These are phyloP conservation scores for Saccharomycopsis oosterbeekiorum DNA, from an alignment of 805 yeast species.

Conservation along the genomic window DNA sequence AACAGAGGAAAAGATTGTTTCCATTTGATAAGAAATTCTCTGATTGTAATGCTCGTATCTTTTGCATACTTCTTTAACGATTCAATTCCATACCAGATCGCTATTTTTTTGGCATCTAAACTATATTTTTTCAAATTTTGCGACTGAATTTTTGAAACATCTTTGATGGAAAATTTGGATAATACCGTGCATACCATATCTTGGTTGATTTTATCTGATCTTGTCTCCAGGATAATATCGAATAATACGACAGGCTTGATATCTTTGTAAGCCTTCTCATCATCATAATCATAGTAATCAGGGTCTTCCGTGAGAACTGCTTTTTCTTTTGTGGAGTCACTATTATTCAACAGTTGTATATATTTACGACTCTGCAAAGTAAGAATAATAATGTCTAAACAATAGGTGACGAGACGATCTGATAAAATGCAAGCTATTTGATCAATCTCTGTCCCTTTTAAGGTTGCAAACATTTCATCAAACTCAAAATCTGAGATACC, in stretches of 20 bases:
- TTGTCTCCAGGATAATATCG: neutral
- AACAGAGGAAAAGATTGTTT: slow-evolving; percentile 53
- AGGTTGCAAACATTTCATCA: slow-evolving; percentile 36
- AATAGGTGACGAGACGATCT: slow-evolving; percentile 13
- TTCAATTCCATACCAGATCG: slow-evolving; percentile 55
- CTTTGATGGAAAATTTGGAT: slow-evolving; percentile 33
- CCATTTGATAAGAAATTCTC: slow-evolving; percentile 57
- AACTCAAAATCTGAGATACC: slow-evolving; percentile 52
- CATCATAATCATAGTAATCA: neutral
- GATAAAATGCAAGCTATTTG: slow-evolving; percentile 26
- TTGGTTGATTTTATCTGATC: neutral
- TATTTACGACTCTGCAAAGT: slow-evolving; percentile 7
- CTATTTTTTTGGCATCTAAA: slow-evolving; percentile 36
- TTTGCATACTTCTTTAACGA: slow-evolving; percentile 34
- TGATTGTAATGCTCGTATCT: slow-evolving; percentile 24
- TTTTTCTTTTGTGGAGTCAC: neutral
- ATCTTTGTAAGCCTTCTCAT: neutral
- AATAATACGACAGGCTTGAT: neutral
- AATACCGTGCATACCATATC: slow-evolving; percentile 40
- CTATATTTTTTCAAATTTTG: slow-evolving; percentile 21
- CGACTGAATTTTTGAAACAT: slow-evolving; percentile 7
- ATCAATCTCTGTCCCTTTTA: slow-evolving; percentile 47
- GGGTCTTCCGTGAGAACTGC: neutral
- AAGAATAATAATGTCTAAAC: slow-evolving; percentile 13
- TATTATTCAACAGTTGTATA: neutral